Base-by-base conservation (phyloP, 106 monocot species). In the Iris macrosiphon region DNA sequence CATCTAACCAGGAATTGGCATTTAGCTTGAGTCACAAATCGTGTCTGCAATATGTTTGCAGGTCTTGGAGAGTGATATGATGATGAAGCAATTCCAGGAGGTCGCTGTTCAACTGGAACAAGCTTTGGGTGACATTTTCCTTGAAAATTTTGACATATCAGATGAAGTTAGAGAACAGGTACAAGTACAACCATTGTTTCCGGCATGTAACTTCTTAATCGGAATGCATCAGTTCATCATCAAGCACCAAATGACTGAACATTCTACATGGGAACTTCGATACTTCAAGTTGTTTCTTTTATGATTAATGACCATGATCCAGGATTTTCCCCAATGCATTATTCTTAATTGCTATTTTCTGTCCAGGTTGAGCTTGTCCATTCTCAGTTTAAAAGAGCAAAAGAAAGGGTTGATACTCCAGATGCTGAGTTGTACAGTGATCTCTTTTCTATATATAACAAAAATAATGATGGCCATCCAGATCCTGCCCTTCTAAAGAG, bases 141-240 rank as follows among this genome's bases (percentile, higher is more conserved):
- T 78, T 32, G 62, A 82, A 11, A 65, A 81, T 25, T 70, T 91
- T 60, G 75, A 75, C 40, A 73, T 85, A 67, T 91, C 91, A 19
- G 91, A 91, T 64, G 91, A 91, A 85, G 85, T 91, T 56, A 68
- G 63, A 69, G 91, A 91, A 53, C 91, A 91, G 81, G 90, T 78
- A 59, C 17, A 12, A 15, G 7, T n/a, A n/a, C n/a, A n/a, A n/a
- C n/a, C n/a, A n/a, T n/a, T n/a, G n/a, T n/a, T n/a, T n/a, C 15
- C 7, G 26, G 11, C 5, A 16, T 45, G n/a, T 17, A 41, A 20
- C 49, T 49, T 65, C 11, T 30, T 31, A n/a, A 47, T 17, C 23
- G 13, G 11, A 33, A 17, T 53, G 15, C 17, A 58, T n/a, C 40
- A 24, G 12, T 12, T 38, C 8, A 38, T 38, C 6, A 38, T 12